Base-by-base conservation (phyloP, 192 early-diverging fungal species). In the Backusella tuberculispora region DNA sequence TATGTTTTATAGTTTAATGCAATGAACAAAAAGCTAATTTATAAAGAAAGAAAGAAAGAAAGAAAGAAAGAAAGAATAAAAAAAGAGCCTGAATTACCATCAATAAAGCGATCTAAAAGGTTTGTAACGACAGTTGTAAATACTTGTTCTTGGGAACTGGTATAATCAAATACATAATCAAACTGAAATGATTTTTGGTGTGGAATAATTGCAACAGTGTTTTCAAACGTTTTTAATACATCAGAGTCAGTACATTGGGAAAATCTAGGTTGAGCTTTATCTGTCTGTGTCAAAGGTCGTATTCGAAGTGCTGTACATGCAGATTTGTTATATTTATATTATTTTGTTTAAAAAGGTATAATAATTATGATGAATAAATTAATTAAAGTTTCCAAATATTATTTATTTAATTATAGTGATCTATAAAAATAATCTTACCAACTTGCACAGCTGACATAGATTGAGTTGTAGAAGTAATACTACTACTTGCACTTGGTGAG, bases 111-210 rank as follows among this genome's bases (percentile, higher is more conserved):
- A 43, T 78, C 77, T 14, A 78, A 72, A 6, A 78, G 66, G 21
- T 60, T 53, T 12, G 65, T 60, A 19, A 48, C 77, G 17, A 70
- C 77, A 2, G 63, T 21, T 19, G 68, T 60, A 63, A 74, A 78
- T 66, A 78, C 72, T 70, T 78, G 77, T 40, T 78, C 72, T 56
- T 78, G 77, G 12, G 72, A 69, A 64, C 77, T 78, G 37, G 65
- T 46, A 41, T 72, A 26, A 38, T 63, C 72, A 74, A 78, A 74
- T 24, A 78, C 68, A 63, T 69, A 69, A 46, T 78, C 77, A n/a
- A 78, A 78, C 47, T 53, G 66, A 21, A 69, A 78, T 34, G 77
- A 70, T 63, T 78, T 78, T 69, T 68, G 77, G 14, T 78, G 72
- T 45, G 66, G 77, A 50, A 60, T 67, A 24, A 78, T 37, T 15